These are phyloP conservation scores for Macrocystidia cucumis DNA, from an alignment of 1,284 basidiomycete genomes.

Conservation along the genomic window DNA sequence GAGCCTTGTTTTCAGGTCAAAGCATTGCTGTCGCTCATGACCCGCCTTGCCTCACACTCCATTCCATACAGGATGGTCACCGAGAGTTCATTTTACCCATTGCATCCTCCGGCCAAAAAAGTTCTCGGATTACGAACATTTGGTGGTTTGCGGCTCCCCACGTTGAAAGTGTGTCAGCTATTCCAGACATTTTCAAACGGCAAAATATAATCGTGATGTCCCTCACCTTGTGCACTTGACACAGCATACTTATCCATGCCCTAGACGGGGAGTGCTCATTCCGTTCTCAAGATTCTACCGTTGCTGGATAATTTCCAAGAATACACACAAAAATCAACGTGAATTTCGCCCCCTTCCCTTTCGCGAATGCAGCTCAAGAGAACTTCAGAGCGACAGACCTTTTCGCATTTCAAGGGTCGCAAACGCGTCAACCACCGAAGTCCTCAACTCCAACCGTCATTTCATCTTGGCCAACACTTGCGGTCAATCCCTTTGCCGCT, in stretches of 20 bases:
- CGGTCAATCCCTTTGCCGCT: slow-evolving; percentile 43
- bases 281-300: slow-evolving; percentile 59
- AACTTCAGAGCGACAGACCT: slow-evolving; percentile 56
- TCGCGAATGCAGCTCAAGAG: slow-evolving; percentile 10
- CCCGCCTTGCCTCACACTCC: slow-evolving; percentile 58
- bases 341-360: slow-evolving; percentile 13
- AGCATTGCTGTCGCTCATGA: slow-evolving; percentile 66
- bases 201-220: slow-evolving; percentile 55
- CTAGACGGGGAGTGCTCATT: slow-evolving; percentile 71
- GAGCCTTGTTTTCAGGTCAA: slow-evolving; percentile 41
- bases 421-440: slow-evolving; percentile 36
- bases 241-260: too few relatives aligned
- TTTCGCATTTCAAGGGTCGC: slow-evolving; percentile 68
- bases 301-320: slow-evolving; percentile 63
- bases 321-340: slow-evolving; percentile 58
- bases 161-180: slow-evolving; percentile 27
- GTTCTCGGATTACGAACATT: slow-evolving; percentile 34
- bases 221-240: too few relatives aligned
- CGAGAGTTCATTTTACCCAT: slow-evolving; percentile 39
- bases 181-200: slow-evolving; percentile 72
- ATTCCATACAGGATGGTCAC: slow-evolving; percentile 70
- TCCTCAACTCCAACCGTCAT: slow-evolving; percentile 47
- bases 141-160: slow-evolving; percentile 67
- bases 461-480: slow-evolving; percentile 59
- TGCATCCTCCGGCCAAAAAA: slow-evolving; percentile 9